Evolutionary conservation across 306 rosid genomes (phyloP), one percentile per base, ranked within the genome.

Genomic region (Sicyos edulis): DNA sequence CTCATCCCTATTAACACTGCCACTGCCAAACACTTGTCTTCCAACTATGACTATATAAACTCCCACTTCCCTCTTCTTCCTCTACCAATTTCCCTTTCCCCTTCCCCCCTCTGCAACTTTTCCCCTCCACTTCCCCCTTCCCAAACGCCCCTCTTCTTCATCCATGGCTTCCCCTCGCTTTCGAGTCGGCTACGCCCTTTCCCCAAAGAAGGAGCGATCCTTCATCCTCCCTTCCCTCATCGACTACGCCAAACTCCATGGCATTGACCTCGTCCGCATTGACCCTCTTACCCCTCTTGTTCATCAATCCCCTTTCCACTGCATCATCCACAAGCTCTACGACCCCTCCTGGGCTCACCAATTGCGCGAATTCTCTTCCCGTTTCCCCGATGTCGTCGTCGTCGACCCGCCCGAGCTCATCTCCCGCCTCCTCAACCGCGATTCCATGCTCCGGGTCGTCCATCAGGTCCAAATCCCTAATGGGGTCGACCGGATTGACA

Each of bases 401-500:
- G 71, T 92, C 3, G 97, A 92, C 77, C 73, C 89, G 0, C 97
- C 96, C 0, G 96, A 89, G 42, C 83, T 90, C 70, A 88, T 92
- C 64, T 90, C 88, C 79, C 74, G 89, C 66, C 95, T 92, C 6
- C 97, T 88, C 71, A 86, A 89, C 82, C 87, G 97, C 57, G 90
- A 88, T 59, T 92, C 97, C 47, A 92, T 92, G 97, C 85, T 92
- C 49, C 91, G 86, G 84, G 96, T 84, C n/a, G 97, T 89, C 2
- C 79, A 93, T 6, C 87, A 88, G 88, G 84, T 89, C 49, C 67
- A 16, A 71, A 78, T 81, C 16, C 91, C 80, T 34, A 69, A 76
- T 57, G 76, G 69, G 53, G 68, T 22, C 29, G 87, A 88, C 44
- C 80, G 95, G 60, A 89, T 92, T 34, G 97, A 96, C 77, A 82